Percentiles rank a stretch among this genome's conserved stretches.
Evolutionary conservation across 495 filamentous ascomycete genomes (phyloP).

Genomic region (Parathielavia hyrcaniae): DNA sequence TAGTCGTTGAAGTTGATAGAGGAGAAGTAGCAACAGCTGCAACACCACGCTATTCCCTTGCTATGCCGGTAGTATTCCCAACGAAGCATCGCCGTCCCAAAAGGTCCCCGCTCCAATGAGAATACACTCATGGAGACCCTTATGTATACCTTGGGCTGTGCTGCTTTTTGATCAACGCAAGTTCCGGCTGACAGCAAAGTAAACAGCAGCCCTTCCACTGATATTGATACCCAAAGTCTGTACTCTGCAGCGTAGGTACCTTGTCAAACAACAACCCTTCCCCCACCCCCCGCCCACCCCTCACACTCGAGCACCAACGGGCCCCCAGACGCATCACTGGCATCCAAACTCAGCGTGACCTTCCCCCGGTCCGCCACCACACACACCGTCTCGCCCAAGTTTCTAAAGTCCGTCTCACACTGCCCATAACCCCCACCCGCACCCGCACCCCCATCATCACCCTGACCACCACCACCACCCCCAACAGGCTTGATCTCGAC

Average conservation of each 20-base stretch:
- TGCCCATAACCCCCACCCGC: constrained; percentile 19
- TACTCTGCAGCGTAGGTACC: too few species aligned
- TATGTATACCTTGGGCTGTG: too few species aligned
- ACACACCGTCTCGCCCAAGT: constrained; percentile 65
- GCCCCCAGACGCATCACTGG: constrained; percentile 54
- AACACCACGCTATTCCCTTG: too few species aligned
- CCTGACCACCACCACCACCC: neutral
- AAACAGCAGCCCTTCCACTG: neutral
- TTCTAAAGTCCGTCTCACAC: constrained; percentile 77
- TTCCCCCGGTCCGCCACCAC: constrained; percentile 69
- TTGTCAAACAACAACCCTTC: constrained; percentile 27
- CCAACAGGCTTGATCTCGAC: constrained; percentile 65
- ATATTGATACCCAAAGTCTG: neutral
- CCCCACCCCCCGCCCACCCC: constrained; percentile 35
- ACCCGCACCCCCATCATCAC: constrained; percentile 3
- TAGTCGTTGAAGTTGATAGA: too few species aligned
- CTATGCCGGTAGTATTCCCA: too few species aligned
- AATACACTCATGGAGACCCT: too few species aligned
- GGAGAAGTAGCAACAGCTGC: too few species aligned
- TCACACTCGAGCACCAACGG: constrained; percentile 58
- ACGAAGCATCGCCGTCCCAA: too few species aligned
- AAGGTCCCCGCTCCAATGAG: too few species aligned
- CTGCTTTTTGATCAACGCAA: too few species aligned
- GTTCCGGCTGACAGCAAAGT: too few species aligned
- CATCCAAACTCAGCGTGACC: constrained; percentile 70